Evolutionary conservation across 1,284 basidiomycete species (phyloP).

Genomic region (Rhodotorula sp.): DNA sequence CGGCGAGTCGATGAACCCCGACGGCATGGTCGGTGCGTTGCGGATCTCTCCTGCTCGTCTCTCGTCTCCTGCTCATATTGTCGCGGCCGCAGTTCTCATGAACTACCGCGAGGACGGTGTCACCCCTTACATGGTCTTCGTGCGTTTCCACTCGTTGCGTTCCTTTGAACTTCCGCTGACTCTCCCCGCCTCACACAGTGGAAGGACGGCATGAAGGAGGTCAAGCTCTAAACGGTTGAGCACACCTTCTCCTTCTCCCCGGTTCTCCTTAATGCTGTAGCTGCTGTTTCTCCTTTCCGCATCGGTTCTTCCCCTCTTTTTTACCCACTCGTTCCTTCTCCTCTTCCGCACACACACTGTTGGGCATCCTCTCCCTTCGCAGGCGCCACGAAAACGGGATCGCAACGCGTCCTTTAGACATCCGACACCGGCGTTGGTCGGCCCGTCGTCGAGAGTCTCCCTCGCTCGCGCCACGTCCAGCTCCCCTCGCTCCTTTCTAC

Average conservation of each 20-base stretch:
- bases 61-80: not conserved
- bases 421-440: no score
- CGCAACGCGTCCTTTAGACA: no score
- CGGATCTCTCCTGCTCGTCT: no score
- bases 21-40: constrained; percentile 78
- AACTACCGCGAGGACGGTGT: constrained; percentile 52
- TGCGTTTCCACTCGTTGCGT: not conserved
- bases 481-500: no score
- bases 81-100: constrained; percentile 60
- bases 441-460: no score
- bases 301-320: not conserved
- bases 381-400: no score
- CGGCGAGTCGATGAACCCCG: constrained; percentile 79
- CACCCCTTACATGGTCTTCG: constrained; percentile 14
- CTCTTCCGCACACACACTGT: no score
- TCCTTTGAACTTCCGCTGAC: not conserved
- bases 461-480: no score
- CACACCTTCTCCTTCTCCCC: not conserved
- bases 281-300: not conserved
- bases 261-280: not conserved
- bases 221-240: constrained; percentile 16
- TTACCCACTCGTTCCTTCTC: no score
- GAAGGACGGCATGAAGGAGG: constrained; percentile 56
- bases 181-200: constrained; percentile 64
- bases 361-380: no score